Evolutionary conservation across 257 asterid species (phyloP), one percentile per base, ranked within the genome.

Genomic region (Mentha longifolia): DNA sequence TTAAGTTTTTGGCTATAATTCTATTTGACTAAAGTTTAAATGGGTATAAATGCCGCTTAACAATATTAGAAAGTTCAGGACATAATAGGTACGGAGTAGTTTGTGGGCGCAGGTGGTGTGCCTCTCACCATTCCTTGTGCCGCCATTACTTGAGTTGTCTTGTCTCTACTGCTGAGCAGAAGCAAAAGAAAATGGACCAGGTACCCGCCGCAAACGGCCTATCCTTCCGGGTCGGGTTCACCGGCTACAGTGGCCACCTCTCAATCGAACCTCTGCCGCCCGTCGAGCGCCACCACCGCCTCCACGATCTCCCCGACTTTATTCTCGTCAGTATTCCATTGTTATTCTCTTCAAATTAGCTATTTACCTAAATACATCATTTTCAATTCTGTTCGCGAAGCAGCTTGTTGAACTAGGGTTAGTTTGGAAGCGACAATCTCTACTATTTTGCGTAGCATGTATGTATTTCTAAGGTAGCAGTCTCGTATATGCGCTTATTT

Each of bases 191-290:
- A 47, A 76, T 76, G 81, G 79, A 93, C 67, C 86, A 90, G 63
- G 84, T 93, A 60, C 88, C 79, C 25, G 90, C 86, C 1, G 76
- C 87, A 16, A 84, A 84, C 75, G 97, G 84, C 35, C 70, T 89
- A 2, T 73, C 94, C 30, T 91, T 89, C 83, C 85, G 96, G 79
- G 85, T 93, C 70, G 95, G 95, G 63, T 93, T 93, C 79, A 86
- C 96, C 12, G 98, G 98, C 42, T 90, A 91, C 80, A 81, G 94
- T 57, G 98, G 97, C 55, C 98, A 93, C 64, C 92, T 91, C 67
- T 71, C 79, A 9, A 62, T 93, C 68, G 96, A 93, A 74, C 97
- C 97, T 71, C 89, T 91, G 22, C 90, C 96, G 6, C 97, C 98
- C 4, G 95, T 87, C 61, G 79, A 89, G 56, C 85, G 90, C 65